These are phyloP conservation scores for Lasiodiplodia hormozganensis DNA, from an alignment of 2,329 filamentous ascomycete genomes.

Conservation along the genomic window DNA sequence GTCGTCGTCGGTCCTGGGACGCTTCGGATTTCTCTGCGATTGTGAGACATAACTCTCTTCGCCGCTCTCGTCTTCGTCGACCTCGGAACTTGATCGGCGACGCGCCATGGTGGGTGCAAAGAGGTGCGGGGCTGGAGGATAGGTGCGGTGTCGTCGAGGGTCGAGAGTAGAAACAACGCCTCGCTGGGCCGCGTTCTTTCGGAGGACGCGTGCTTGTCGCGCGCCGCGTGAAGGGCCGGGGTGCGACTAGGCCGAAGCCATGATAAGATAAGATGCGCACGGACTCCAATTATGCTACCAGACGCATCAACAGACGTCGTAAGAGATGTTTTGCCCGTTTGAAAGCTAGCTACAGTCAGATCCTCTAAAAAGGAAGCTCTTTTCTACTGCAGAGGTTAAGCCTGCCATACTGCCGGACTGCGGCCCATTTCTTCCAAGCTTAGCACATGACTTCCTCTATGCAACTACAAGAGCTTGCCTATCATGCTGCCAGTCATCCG, in stretches of 20 bases:
- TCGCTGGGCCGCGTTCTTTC: background rate
- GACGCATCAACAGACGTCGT: background rate
- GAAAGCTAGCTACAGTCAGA: background rate
- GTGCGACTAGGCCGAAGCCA: background rate
- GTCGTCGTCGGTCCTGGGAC: conserved; percentile 17
- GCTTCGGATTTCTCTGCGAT: conserved; percentile 11
- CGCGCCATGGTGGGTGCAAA: conserved; percentile 11
- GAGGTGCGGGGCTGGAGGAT: background rate
- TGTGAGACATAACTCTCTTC: conserved; percentile 16
- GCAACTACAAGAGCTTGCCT: background rate
- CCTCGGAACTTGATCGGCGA: conserved; percentile 13
- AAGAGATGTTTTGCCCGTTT: background rate
- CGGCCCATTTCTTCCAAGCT: background rate
- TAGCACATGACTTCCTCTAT: background rate
- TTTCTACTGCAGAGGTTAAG: background rate
- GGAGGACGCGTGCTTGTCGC: conserved; percentile 27
- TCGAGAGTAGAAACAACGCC: conserved; percentile 1
- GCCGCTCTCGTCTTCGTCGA: conserved; percentile 17
- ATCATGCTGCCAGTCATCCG: background rate
- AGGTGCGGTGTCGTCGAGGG: background rate
- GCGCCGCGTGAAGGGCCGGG: background rate
- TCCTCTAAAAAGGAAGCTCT: background rate
- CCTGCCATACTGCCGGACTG: background rate
- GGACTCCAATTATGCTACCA: background rate
- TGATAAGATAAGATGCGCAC: conserved; percentile 28